Conservation (phyloP, 352 stramenopile species). For the Phytopythium vexans region DNA sequence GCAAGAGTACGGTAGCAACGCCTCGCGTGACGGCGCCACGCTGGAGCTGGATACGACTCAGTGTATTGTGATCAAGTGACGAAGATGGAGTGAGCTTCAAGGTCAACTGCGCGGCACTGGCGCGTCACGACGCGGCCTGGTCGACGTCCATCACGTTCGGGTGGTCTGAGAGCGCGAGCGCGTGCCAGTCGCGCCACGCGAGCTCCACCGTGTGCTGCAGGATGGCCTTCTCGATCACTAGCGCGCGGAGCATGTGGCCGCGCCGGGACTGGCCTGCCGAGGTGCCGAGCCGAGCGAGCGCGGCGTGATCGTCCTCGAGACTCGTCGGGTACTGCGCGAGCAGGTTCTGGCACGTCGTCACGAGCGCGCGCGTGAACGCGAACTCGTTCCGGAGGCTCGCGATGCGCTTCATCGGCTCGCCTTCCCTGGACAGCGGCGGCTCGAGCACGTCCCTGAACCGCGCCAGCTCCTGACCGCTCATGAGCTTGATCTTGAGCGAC, state of each 20-base stretch:
- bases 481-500: conserved; percentile 48
- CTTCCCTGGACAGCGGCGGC: neutral
- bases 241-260: conserved; percentile 33
- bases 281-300: conserved; percentile 8
- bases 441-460: conserved; percentile 25
- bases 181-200: conserved; percentile 39
- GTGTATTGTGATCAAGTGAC: too few relatives aligned
- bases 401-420: conserved; percentile 12
- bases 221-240: conserved; percentile 63
- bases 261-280: conserved; percentile 10
- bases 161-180: conserved; percentile 40
- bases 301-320: conserved; percentile 24
- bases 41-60: too few relatives aligned
- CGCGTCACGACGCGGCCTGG: neutral
- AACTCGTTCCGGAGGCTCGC: conserved; percentile 50
- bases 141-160: conserved; percentile 34
- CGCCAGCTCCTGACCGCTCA: conserved; percentile 26
- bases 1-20: too few relatives aligned
- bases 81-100: neutral
- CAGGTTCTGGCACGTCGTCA: conserved; percentile 37
- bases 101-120: neutral
- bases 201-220: conserved; percentile 46
- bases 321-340: conserved; percentile 33
- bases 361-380: conserved; percentile 36
- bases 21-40: too few relatives aligned